phyloP scores from a whole-genome alignment of 768 basidiomycete genomes.

The Mrakia hoshinonis region DNA sequence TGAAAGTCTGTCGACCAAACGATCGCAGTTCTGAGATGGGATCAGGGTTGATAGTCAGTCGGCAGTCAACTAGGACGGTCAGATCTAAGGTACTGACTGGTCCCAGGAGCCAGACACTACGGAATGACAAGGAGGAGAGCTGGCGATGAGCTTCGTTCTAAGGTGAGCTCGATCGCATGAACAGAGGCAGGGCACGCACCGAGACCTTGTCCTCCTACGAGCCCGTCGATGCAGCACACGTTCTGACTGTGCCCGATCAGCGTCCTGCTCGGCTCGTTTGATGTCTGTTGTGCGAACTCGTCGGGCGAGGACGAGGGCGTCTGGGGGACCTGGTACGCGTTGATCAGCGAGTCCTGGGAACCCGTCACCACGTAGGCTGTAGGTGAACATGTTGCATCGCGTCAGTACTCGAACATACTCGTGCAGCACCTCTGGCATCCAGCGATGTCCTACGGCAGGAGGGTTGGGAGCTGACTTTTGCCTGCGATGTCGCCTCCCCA shows the following conservation, averaged over 20 bases:
- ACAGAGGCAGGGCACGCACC: no score
- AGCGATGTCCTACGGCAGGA: constrained; percentile 15
- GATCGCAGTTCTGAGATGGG: constrained; percentile 66
- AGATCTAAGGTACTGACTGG: constrained; percentile 49
- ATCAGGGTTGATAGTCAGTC: not conserved
- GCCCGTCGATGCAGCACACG: constrained; percentile 72
- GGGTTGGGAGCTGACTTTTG: constrained; percentile 32
- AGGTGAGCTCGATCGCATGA: no score
- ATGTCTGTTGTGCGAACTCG: constrained; percentile 48
- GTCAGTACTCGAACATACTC: no score
- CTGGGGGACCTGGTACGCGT: constrained; percentile 49
- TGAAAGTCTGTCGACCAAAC: constrained; percentile 52
- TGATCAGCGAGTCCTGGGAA: constrained; percentile 80
- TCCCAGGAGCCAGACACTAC: constrained; percentile 89
- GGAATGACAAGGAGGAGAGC: not conserved
- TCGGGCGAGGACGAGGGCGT: constrained; percentile 38
- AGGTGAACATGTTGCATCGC: no score
- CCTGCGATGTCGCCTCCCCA: constrained; percentile 62
- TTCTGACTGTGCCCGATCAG: constrained; percentile 85
- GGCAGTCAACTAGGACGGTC: not conserved
- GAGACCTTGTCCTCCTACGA: constrained; percentile 56
- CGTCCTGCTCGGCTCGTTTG: constrained; percentile 67
- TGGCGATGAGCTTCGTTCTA: not conserved
- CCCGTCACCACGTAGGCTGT: constrained; percentile 78
- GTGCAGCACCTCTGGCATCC: constrained; percentile 12